Base-by-base conservation (phyloP, 1,139 yeast species). In the Hyphopichia wangnamkhiaoensis region DNA sequence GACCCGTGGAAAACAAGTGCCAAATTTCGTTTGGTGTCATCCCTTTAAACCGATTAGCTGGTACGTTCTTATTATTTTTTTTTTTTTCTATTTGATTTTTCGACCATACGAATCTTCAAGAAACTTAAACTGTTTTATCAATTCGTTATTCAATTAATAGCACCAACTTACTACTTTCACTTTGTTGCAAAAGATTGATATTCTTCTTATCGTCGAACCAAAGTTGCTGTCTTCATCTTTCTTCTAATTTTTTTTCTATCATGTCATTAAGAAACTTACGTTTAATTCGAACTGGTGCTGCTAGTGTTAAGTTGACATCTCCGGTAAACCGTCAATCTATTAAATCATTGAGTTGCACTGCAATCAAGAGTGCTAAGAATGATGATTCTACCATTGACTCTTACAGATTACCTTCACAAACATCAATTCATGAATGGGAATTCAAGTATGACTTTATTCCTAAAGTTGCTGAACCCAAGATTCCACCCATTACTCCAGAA, bases 381-480 rank as follows among this genome's bases (percentile, higher is more conserved):
- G 78, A 72, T 49, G n/a, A 59, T 4, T 71, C 77, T 15, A 63
- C 75, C 36, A 72, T 72, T 46, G 78, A 72, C 52, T 67, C 76
- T 13, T 71, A 47, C 53, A 62, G 55, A 45, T 62, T 72, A 38
- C 78, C 78, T 15, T 69, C 76, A 3, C 78, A 72, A 46, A 68
- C 76, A 2, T 71, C 76, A 26, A 68, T 72, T 52, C 65, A 63
- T 51, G 73, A 76, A 56, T 64, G 73, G 71, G 78, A 69, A 49
- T 77, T 76, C 61, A 76, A 73, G 51, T 76, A 77, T 52, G 77
- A 72, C 52, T 72, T 68, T 45, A 63, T 71, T 39, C 77, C 77
- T 18, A 69, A 67, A 47, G 63, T 63, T 13, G 40, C 65, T 9
- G 70, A 70, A 38, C 75, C 79, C 16, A 73, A 76, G 54, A 69